Base-by-base conservation (phyloP, 1,139 yeast species). In the Meyerozyma athensensis region DNA sequence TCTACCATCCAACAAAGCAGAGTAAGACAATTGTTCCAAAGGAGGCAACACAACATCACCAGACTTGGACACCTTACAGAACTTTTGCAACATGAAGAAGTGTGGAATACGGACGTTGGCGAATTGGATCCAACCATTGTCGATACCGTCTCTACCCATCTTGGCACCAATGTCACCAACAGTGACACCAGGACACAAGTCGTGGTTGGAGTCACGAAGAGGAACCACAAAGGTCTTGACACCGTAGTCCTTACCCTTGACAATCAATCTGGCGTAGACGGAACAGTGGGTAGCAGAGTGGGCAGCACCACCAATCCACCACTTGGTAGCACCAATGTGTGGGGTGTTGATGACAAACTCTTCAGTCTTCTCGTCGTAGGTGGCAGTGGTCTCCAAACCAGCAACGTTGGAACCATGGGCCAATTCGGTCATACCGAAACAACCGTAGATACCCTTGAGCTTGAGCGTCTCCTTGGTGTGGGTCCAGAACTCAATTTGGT, bases 241-340 rank as follows among this genome's bases (percentile, higher is more conserved):
- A 46, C 74, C 75, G 48, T 68, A 68, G 49, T 69, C 75, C 51
- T 65, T 56, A 34, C 71, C 73, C 39, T 64, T 53, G 39, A 69
- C 72, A 38, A 63, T 59, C 45, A 68, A 63, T 43, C 75, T 52
- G 33, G 74, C 74, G 50, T 69, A 69, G 37, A 59, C 67, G 18
- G 65, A 39, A 41, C 68, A 58, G 51, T 68, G 75, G 34, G 74
- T 66, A 34, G 75, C 64, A n/a, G 72, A 64, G 52, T 69, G 75
- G 36, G 74, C 74, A 40, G 75, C 74, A 49, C 74, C 74, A 38
- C 75, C 74, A 38, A 69, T 69, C 75, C 75, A 69, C 75, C 75
- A 69, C 50, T 69, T 69, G 44, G 75, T 68, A 43, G 75, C 75
- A 49, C 74, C 72, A 47, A 68, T 61, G 50, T 68, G 72, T 5